Percentiles rank a stretch among this genome's conserved stretches.
These are phyloP conservation scores for Samsoniella hepiali DNA, from an alignment of 2,329 filamentous ascomycete species.

Conservation along the genomic window DNA sequence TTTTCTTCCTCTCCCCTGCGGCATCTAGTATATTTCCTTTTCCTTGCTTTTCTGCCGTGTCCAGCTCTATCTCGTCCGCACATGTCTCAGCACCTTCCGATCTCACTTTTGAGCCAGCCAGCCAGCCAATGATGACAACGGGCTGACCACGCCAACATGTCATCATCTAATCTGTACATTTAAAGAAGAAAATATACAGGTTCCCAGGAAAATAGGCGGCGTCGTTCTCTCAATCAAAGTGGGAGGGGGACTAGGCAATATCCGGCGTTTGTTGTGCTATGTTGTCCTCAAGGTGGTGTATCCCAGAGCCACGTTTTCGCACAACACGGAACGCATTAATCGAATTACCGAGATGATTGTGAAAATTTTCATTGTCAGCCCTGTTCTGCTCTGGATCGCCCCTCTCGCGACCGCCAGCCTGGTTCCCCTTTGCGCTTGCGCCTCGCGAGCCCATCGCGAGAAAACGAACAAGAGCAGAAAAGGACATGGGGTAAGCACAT, in stretches of 20 bases:
- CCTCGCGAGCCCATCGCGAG: not conserved
- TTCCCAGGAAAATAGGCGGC: not conserved
- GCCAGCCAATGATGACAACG: not conserved
- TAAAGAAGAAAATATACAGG: not conserved
- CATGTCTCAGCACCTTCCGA: conserved; percentile 1
- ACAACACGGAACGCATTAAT: not conserved
- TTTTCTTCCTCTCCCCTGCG: not conserved
- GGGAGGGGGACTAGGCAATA: not conserved
- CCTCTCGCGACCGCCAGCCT: conserved; percentile 1
- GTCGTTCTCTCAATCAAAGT: conserved; percentile 8
- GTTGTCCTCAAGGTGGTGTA: not conserved
- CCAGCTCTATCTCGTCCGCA: not conserved
- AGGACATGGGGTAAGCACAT: not conserved
- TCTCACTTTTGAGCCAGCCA: not conserved
- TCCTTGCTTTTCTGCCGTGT: not conserved
- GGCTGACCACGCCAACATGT: not conserved
- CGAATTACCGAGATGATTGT: not conserved
- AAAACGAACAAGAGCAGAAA: not conserved
- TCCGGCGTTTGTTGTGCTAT: not conserved
- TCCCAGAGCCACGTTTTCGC: not conserved
- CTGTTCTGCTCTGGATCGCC: not conserved
- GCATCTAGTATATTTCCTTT: no score
- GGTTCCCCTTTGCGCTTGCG: not conserved
- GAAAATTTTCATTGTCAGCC: not conserved
- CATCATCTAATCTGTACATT: not conserved